Evolutionary conservation across 768 basidiomycete species (phyloP), one percentile per base, ranked within the genome.

Genomic region (Boletellus emodensis): DNA sequence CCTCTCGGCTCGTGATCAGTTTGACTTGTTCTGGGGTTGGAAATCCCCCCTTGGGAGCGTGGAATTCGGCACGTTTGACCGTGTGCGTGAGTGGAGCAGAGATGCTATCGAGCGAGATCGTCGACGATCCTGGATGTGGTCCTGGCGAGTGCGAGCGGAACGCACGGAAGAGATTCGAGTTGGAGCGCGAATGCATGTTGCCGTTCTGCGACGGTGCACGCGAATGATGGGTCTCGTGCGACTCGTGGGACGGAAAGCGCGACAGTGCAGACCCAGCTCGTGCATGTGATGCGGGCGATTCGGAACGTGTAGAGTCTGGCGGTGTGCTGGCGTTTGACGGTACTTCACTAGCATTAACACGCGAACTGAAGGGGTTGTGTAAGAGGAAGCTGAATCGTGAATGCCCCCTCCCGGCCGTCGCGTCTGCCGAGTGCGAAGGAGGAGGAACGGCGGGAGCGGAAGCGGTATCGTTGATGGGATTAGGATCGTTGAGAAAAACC

Each of bases 51-150:
- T 66, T 65, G 18, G 78, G 78, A 49, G 82, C 87, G 15, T 77
- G 77, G 54, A 90, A 86, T 61, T 85, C 83, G 2, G 88, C 84
- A 20, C 85, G 82, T 18, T 78, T 71, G 24, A 78, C 71, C 11
- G 90, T 91, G 63, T 92, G 86, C 6, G 83, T 76, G 9, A 92
- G 77, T 7, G 90, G 90, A 5, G 85, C 62, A 6, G 87, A 89
- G 50, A 92, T 91, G 10, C 80, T 86, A 55, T 81, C 74, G 33
- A 90, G 72, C 15, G 88, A 88, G 49, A 88, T 82, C 46, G 77
- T 71, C 17, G 87, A 87, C 8, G 86, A 87, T 32, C 75, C 81
- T 41, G 82, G 74, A 8, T 48, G 71, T 67, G 34, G 20, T 10
- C 43, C 51, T 47, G 72, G 70, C 24, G 33, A 66, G 61, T 40